These are phyloP conservation scores for Penicillium simplicissimum DNA, from an alignment of 495 filamentous ascomycete species.

Conservation along the genomic window DNA sequence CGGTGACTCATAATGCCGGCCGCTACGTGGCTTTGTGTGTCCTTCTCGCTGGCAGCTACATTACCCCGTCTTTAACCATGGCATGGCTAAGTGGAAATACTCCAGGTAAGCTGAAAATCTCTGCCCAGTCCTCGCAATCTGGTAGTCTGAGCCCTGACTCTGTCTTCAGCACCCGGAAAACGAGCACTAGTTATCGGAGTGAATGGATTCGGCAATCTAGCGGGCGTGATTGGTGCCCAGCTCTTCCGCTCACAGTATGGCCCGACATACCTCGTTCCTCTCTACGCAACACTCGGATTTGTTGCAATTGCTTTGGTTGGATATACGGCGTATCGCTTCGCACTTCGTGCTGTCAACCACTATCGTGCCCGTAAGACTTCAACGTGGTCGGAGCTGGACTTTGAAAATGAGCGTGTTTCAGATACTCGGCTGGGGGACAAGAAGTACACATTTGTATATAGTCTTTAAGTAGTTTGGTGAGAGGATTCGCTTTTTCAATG, in stretches of 20 bases:
- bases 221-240: constrained; percentile 50
- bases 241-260: constrained; percentile 40
- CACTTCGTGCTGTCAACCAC: constrained; percentile 28
- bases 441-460: constrained; percentile 23
- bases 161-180: constrained; percentile 43
- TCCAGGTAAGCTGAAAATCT: constrained; percentile 23
- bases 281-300: constrained; percentile 44
- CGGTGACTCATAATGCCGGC: constrained; percentile 27
- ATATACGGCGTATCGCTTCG: constrained; percentile 36
- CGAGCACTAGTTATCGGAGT: constrained; percentile 56
- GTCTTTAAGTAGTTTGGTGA: constrained; percentile 2
- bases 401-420: constrained; percentile 17
- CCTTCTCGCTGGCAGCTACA: constrained; percentile 54
- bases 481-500: too few species aligned
- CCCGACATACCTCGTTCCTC: constrained; percentile 44
- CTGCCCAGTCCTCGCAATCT: not conserved
- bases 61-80: constrained; percentile 55
- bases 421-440: constrained; percentile 11
- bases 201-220: constrained; percentile 62
- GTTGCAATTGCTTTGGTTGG: constrained; percentile 44
- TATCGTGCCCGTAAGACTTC: constrained; percentile 16
- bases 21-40: constrained; percentile 55
- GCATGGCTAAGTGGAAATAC: constrained; percentile 61
- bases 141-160: not conserved
- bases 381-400: constrained; percentile 11